Evolutionary conservation across 371 early-diverging fungal species (phyloP), one percentile per base, ranked within the genome.

Genomic region (Mortierella sp.): DNA sequence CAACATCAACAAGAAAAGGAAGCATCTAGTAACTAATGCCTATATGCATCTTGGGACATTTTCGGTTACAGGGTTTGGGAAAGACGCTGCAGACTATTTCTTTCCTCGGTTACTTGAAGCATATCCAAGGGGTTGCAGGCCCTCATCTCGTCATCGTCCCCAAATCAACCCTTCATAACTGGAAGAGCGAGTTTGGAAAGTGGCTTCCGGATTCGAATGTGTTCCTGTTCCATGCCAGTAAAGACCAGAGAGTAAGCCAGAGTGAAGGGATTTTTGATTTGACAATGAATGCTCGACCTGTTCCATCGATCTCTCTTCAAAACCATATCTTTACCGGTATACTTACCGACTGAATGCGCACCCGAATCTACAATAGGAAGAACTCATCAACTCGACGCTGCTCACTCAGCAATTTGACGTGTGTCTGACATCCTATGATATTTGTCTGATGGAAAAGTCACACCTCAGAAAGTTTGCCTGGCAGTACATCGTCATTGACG

Each of bases 81-180:
- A 99, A 99, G 83, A 99, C 99, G 1, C 85, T 99, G 19, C 99
- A 99, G 81, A 93, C 96, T 3, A 99, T 99, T 56, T 94, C 98
- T 15, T 98, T 99, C 82, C 88, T 97, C 47, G 98, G 96, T 19
- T 99, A 93, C 79, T 88, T 98, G 61, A 96, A 95, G 83, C 91
- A 94, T 83, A 90, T 89, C 47, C 90, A 89, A 51, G 86, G 87
- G 57, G 87, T 90, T 21, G 72, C 81, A 25, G 98, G 97, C 2
- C 97, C 97, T 55, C 96, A 95, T 87, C 83, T 96, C 51, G 93
- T 99, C 53, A 96, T 99, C 56, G 99, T 98, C 4, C 99, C 99
- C 53, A 98, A 99, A 70, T 95, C 97, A 4, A 99, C 98, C 12
- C 87, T 99, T 64, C 94, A 96, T 79, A 99, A 99, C 86, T 99